phyloP scores from a whole-genome alignment of 2,329 filamentous ascomycete species.

The Coleophoma cylindrospora region DNA sequence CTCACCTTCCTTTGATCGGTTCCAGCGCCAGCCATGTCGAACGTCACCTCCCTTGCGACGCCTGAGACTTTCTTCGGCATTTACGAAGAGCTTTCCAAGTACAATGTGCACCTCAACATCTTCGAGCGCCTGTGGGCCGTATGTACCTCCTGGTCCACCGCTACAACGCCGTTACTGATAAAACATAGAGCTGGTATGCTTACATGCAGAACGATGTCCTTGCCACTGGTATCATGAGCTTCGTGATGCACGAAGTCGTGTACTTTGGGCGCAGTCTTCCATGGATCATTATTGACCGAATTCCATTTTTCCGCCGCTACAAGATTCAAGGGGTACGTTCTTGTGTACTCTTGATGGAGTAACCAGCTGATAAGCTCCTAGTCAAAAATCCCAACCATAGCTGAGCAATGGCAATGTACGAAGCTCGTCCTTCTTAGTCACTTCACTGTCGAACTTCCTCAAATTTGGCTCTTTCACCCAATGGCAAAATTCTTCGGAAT shows the following conservation, averaged over 20 bases:
- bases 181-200: slow-evolving; percentile 74
- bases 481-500: slow-evolving; percentile 91
- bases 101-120: slow-evolving; percentile 77
- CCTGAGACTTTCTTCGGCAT: slow-evolving; percentile 44
- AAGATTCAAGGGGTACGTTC: slow-evolving; percentile 80
- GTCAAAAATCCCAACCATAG: slow-evolving; percentile 79
- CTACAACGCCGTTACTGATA: slow-evolving; percentile 12
- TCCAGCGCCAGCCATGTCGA: slow-evolving; percentile 13
- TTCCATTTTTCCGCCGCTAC: slow-evolving; percentile 85
- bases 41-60: slow-evolving; percentile 20
- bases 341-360: too few species aligned
- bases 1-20: neutral
- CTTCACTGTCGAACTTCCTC: slow-evolving; percentile 95
- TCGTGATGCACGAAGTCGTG: slow-evolving; percentile 86
- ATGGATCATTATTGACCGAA: slow-evolving; percentile 86
- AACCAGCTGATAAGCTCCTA: neutral
- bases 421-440: slow-evolving; percentile 89
- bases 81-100: slow-evolving; percentile 59
- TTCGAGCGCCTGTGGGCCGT: slow-evolving; percentile 85
- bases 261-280: slow-evolving; percentile 89
- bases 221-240: slow-evolving; percentile 96
- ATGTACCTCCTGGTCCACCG: slow-evolving; percentile 30
- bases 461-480: slow-evolving; percentile 99
- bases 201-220: slow-evolving; percentile 98
- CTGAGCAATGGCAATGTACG: slow-evolving; percentile 93